Percentiles rank a stretch among this genome's conserved stretches.
These are phyloP conservation scores for Chytriomyces confervae DNA, from an alignment of 192 early-diverging fungal species.

Conservation along the genomic window DNA sequence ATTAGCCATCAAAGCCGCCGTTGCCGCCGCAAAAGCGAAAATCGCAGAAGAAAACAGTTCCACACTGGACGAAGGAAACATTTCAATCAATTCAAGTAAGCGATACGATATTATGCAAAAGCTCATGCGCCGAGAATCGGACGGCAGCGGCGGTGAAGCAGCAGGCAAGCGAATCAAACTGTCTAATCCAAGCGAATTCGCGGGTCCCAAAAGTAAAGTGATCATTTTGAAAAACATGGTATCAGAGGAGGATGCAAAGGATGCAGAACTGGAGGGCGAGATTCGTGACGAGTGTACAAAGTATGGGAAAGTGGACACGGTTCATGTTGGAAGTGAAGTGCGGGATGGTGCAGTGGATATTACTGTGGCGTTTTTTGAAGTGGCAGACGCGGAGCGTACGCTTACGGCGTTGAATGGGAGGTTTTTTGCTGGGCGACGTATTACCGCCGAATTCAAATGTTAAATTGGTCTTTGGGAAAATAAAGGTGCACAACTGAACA, in stretches of 20 bases:
- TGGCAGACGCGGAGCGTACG: constrained; percentile 66
- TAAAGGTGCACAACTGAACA: too few species aligned
- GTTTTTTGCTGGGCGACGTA: constrained; percentile 81
- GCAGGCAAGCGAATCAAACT: constrained; percentile 6
- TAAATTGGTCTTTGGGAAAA: too few species aligned
- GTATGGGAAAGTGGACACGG: constrained; percentile 73
- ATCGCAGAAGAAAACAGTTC: constrained; percentile 42
- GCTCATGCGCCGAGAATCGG: constrained; percentile 43
- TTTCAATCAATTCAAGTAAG: constrained; percentile 58
- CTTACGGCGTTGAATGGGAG: constrained; percentile 73
- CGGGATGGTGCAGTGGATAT: constrained; percentile 69
- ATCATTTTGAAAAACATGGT: constrained; percentile 75
- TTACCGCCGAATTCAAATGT: constrained; percentile 59
- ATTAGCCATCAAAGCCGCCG: constrained; percentile 32
- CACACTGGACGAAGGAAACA: constrained; percentile 43
- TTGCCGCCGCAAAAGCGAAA: constrained; percentile 43
- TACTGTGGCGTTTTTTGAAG: constrained; percentile 73
- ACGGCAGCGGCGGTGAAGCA: constrained; percentile 40
- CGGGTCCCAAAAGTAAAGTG: constrained; percentile 49
- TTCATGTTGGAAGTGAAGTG: constrained; percentile 57
- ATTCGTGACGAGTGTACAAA: constrained; percentile 83
- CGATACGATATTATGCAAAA: constrained; percentile 78
- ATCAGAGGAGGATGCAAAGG: constrained; percentile 67
- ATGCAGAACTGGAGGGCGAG: constrained; percentile 82
- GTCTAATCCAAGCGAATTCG: too few species aligned